These are phyloP conservation scores for Aspergillus campestris DNA, from an alignment of 495 filamentous ascomycete genomes.

Conservation along the genomic window DNA sequence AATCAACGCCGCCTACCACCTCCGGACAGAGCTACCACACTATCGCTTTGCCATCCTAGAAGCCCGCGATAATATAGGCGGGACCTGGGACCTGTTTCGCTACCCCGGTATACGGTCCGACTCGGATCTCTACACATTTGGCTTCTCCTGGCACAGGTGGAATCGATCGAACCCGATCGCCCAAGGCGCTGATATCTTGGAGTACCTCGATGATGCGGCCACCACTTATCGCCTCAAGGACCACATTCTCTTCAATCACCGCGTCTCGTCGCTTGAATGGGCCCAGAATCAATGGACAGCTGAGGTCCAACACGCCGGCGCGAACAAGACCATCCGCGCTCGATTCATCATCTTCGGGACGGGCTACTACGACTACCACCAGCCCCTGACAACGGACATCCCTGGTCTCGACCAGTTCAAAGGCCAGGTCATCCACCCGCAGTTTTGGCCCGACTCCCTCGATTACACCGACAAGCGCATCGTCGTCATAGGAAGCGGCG, in stretches of 20 bases:
- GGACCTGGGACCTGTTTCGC: constrained; percentile 52
- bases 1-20: constrained; percentile 47
- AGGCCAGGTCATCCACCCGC: constrained; percentile 31
- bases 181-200: constrained; percentile 38
- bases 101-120: constrained; percentile 51
- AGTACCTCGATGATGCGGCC: constrained; percentile 50
- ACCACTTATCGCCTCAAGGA: constrained; percentile 44
- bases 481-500: constrained; percentile 43
- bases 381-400: constrained; percentile 35
- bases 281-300: constrained; percentile 44
- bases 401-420: constrained; percentile 21
- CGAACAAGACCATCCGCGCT: background rate
- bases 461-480: constrained; percentile 36
- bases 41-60: constrained; percentile 37
- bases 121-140: constrained; percentile 47
- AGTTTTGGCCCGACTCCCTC: constrained; percentile 35
- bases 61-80: constrained; percentile 40
- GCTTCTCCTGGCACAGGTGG: constrained; percentile 55
- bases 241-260: constrained; percentile 47
- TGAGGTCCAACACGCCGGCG: constrained; percentile 11
- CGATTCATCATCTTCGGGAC: constrained; percentile 13
- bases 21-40: constrained; percentile 32
- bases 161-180: constrained; percentile 42
- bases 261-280: constrained; percentile 44
- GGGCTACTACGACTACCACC: constrained; percentile 38